phyloP scores from a whole-genome alignment of 805 yeast species.

The Priceomyces melissophilus region DNA sequence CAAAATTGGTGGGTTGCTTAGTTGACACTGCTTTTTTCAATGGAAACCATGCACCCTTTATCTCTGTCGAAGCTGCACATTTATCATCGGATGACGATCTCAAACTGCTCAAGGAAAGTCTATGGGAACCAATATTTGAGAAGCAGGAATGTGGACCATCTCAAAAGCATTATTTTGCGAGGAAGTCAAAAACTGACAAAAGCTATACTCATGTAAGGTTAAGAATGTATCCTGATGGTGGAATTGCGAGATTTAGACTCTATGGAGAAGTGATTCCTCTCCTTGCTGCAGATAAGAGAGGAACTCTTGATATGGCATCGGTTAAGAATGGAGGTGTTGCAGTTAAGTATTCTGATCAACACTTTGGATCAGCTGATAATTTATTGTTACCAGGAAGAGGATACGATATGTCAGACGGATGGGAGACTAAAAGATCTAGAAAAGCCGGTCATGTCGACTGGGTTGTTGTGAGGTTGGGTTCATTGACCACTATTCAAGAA shows the following conservation, averaged over 20 bases:
- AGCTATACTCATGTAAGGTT: constrained; percentile 77
- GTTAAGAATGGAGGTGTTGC: constrained; percentile 89
- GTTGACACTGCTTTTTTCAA: constrained; percentile 91
- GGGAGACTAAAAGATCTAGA: constrained; percentile 95
- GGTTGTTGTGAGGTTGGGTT: constrained; percentile 82
- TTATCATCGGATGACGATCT: constrained; percentile 31
- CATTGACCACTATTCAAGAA: constrained; percentile 50
- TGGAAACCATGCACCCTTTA: constrained; percentile 92
- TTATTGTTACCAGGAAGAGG: constrained; percentile 92
- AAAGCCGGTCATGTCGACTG: constrained; percentile 83
- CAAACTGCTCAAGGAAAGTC: constrained; percentile 20
- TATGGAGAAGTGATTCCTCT: constrained; percentile 84
- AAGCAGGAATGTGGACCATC: constrained; percentile 85
- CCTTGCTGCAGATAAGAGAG: constrained; percentile 44
- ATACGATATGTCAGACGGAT: constrained; percentile 94
- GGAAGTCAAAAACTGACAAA: constrained; percentile 53
- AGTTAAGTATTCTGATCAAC: constrained; percentile 81
- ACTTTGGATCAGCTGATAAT: constrained; percentile 90
- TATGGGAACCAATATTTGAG: constrained; percentile 72
- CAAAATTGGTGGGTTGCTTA: constrained; percentile 77
- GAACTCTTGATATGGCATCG: constrained; percentile 69
- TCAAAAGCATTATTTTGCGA: constrained; percentile 77
- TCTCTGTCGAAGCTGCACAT: constrained; percentile 73
- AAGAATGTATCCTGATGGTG: constrained; percentile 97
- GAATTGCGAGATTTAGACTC: constrained; percentile 89